Base-by-base conservation (phyloP, 176 grass and related monocot species). In the Carex cristatella region DNA sequence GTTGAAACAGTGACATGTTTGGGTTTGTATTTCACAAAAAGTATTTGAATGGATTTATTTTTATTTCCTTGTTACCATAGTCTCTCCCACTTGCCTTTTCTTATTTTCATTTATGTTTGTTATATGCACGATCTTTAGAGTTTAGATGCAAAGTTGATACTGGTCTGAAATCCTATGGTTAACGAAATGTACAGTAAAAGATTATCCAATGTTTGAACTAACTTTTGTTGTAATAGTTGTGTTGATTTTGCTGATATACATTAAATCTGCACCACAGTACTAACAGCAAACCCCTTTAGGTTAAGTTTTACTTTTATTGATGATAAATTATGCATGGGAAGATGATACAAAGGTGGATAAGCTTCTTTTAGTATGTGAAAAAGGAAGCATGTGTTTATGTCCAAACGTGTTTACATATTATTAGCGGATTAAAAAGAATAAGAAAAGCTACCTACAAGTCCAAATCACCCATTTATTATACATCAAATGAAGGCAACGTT, bases 101-200 rank as follows among this genome's bases (percentile, higher is more conserved):
- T 67, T 65, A 31, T 18, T 67, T 31, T 82, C 58, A 81, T 81
- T 64, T 59, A 60, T 59, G 32, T 18, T 81, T 42, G 57, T 79
- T 55, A 8, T 55, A 79, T 79, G 53, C 77, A 80, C 53, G 76
- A 60, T 79, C 16, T 48, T 33, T 7, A 59, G 76, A 37, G 59
- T 48, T 33, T 7, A 59, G 76, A 37, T 61, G 77, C 14, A 61
- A 81, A 42, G 12, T 83, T 83, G 44, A n/a, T 35, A 32, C 56
- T 67, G 62, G 30, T 65, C 7, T 27, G 42, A 69, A 69, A 83
- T 83, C 49, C 5, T 68, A 31, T 83, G 23, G 63, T 83, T 83
- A 13, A 30, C 68, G 53, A 53, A 65, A 69, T 51, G 4, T 35
- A 67, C 59, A 83, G 61, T 30, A 49, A 65, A 30, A 10, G 63